Evolutionary conservation across 306 rosid species (phyloP).

Genomic region (Lathyrus sativus): DNA sequence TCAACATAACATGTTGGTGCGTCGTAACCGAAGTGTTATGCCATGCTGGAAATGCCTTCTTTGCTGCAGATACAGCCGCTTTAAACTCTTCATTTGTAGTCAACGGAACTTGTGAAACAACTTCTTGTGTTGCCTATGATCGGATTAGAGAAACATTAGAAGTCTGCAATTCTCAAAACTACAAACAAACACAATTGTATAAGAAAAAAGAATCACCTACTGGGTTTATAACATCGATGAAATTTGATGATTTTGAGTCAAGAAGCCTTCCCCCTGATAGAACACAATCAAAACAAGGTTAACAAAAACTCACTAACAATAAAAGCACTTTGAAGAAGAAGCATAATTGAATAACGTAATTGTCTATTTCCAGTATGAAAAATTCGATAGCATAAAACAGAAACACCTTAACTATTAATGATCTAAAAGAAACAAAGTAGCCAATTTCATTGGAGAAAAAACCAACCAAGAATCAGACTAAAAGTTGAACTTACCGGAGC

Average conservation of each 20-base stretch:
- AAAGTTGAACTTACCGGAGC: constrained; percentile 53
- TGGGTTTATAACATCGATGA: constrained; percentile 81
- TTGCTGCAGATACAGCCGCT: constrained; percentile 91
- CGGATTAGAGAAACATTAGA: constrained; percentile 34
- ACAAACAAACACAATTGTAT: constrained; percentile 1
- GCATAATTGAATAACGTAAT: too few species aligned
- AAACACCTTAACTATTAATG: too few species aligned
- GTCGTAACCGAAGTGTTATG: constrained; percentile 82
- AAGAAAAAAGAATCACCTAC: constrained; percentile 55
- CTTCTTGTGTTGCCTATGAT: constrained; percentile 90
- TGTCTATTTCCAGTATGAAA: too few species aligned
- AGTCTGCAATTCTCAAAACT: constrained; percentile 27
- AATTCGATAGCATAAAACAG: too few species aligned
- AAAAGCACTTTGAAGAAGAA: constrained; percentile 30
- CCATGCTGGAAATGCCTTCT: constrained; percentile 81
- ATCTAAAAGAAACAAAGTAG: too few species aligned
- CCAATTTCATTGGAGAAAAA: too few species aligned
- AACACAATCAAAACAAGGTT: constrained; percentile 26
- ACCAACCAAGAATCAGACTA: not conserved
- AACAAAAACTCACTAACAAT: not conserved
- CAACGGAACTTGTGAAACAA: constrained; percentile 88
- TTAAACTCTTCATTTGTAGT: constrained; percentile 89
- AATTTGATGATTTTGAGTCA: constrained; percentile 64
- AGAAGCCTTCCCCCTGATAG: constrained; percentile 70
- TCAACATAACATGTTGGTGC: constrained; percentile 89